These are phyloP conservation scores for Fraxinus baroniana DNA, from an alignment of 305 asterid species.

Conservation along the genomic window DNA sequence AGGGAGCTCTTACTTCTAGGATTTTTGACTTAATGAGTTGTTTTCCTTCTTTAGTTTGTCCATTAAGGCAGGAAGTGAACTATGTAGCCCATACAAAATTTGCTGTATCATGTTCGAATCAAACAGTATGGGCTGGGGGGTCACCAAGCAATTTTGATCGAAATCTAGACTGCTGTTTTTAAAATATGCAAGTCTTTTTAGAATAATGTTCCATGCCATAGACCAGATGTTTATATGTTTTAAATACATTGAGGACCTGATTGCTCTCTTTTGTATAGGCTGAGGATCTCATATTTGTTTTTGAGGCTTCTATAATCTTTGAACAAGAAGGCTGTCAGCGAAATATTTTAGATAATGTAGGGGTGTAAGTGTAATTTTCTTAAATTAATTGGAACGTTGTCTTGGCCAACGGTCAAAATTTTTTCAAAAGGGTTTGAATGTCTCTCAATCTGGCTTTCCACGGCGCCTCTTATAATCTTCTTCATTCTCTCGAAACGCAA, in stretches of 20 bases:
- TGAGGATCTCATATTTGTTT: background rate
- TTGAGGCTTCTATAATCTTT: background rate
- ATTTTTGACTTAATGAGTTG: no score
- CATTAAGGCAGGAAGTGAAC: no score
- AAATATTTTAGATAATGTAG: background rate
- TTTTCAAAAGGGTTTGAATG: background rate
- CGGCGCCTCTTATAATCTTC: conserved; percentile 33
- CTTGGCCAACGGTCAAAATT: conserved; percentile 5
- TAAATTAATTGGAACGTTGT: background rate
- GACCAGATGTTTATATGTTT: no score
- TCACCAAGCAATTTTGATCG: no score
- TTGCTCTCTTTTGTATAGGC: background rate
- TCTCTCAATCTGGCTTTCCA: conserved; percentile 32
- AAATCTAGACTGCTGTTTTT: no score
- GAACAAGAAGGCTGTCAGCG: background rate
- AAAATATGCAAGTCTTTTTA: no score
- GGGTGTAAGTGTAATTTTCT: background rate
- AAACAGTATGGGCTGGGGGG: no score
- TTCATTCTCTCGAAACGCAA: conserved; percentile 15
- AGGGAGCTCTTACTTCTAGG: no score
- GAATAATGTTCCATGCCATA: no score
- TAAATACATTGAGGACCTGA: background rate
- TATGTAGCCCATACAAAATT: no score
- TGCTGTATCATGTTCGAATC: no score
- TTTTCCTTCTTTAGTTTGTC: no score